Conservation (phyloP, 257 asterid species). For the Coffea eugenioides region DNA sequence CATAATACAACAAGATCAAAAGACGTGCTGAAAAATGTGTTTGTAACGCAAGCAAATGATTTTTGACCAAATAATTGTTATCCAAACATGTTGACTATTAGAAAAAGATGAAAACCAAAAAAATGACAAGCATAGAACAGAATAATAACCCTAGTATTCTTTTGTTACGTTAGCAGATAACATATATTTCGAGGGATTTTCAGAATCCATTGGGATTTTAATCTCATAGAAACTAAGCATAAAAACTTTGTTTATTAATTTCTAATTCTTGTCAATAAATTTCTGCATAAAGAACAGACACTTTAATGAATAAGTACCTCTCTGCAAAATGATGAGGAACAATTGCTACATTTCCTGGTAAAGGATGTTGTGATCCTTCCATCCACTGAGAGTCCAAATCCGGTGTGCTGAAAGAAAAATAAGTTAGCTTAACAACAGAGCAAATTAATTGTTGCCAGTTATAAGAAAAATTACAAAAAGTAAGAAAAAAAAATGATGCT, state of each 20-base stretch:
- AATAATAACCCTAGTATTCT: too few species aligned
- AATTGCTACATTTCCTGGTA: slow-evolving; percentile 66
- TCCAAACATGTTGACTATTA: too few species aligned
- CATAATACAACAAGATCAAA: too few species aligned
- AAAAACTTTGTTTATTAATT: too few species aligned
- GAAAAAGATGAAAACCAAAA: too few species aligned
- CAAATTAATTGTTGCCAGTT: not conserved
- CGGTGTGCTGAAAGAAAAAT: slow-evolving; percentile 52
- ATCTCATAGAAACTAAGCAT: not conserved
- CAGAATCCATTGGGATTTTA: not conserved
- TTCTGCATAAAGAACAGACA: not conserved
- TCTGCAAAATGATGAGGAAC: slow-evolving; percentile 63
- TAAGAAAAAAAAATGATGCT: not conserved
- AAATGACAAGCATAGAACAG: too few species aligned
- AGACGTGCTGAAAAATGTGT: too few species aligned
- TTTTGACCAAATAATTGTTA: too few species aligned
- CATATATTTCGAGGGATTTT: not conserved
- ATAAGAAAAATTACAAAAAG: too few species aligned
- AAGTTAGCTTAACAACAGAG: not conserved
- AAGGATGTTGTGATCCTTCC: slow-evolving; percentile 66
- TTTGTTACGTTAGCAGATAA: too few species aligned
- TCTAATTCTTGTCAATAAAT: too few species aligned
- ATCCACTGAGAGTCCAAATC: slow-evolving; percentile 83
- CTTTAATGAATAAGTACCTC: slow-evolving; percentile 34
- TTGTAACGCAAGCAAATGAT: too few species aligned